Evolutionary conservation across 1,284 basidiomycete genomes (phyloP), one percentile per base, ranked within the genome.

Genomic region (Butyriboletus appendiculatus): DNA sequence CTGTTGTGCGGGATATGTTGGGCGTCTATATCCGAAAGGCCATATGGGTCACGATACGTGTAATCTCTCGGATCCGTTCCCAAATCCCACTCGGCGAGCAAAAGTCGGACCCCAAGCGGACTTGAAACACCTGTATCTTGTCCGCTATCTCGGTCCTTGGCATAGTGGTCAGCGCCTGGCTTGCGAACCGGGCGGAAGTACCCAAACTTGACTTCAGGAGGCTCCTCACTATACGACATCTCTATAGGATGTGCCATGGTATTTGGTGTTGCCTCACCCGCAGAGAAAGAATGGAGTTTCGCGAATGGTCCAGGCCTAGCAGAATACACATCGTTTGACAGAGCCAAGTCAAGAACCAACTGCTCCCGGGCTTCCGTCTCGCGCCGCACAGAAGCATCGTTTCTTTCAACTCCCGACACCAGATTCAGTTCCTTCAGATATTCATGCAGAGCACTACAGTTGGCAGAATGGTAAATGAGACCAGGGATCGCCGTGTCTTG

Each of bases 11-110:
- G 59, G 28, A 58, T 48, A 22, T 55, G 57, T 35, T 50, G 59
- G 51, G 41, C 40, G 5, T 58, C 66, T 22, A 32, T 60, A 47
- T 75, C 71, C 18, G 60, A 60, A 24, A 67, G 64, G 41, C 74
- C 74, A 62, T 87, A 88, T 2, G 81, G 80, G 59, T 89, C 84
- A 16, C 62, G 66, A 63, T 82, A 87, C 4, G 64, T 62, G 59
- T 81, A 86, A 11, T 76, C 63, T 5, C 74, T 68, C 1, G 81
- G 80, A 66, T 84, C 74, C 4, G 72, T 61, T 14, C 84, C 82
- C 24, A 81, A 55, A 47, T 81, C 75, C 88, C 89, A 91, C 47
- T 87, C 85, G 52, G 79, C 77, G 49, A 91, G 69, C 35, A 91
- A 73, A 14, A 85, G 73, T 33, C 84, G 77, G 8, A 86, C 81